Percentiles rank a stretch among this genome's conserved stretches.
phyloP scores from a whole-genome alignment of 2,329 filamentous ascomycete genomes.

The Beauveria bassiana region DNA sequence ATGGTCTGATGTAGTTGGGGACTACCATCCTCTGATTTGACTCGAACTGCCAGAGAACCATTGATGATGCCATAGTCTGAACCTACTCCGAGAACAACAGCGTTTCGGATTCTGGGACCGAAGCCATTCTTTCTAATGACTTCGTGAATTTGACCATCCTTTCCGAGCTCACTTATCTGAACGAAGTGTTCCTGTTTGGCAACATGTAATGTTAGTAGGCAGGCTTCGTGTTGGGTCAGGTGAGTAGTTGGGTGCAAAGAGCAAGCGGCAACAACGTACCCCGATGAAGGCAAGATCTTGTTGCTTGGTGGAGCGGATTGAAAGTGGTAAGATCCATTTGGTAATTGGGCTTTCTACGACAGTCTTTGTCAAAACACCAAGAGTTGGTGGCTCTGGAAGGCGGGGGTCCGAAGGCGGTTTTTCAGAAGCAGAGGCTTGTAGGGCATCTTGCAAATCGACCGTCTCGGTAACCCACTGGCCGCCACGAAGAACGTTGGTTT shows the following conservation, averaged over 20 bases:
- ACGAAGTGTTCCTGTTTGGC: conserved; percentile 64
- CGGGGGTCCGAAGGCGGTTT: conserved; percentile 24
- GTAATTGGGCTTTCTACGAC: conserved; percentile 67
- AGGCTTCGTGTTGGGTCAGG: background rate
- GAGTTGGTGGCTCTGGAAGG: conserved; percentile 37
- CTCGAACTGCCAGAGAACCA: conserved; percentile 13
- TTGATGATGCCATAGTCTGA: conserved; percentile 24
- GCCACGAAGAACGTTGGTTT: conserved; percentile 45
- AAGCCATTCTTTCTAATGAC: conserved; percentile 76
- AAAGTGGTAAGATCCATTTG: conserved; percentile 72
- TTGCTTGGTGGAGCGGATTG: conserved; percentile 57
- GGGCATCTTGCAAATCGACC: conserved; percentile 34
- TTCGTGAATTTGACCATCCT: conserved; percentile 63
- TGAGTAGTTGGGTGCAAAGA: background rate
- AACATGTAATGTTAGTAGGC: conserved; percentile 8
- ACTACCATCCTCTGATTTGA: conserved; percentile 35
- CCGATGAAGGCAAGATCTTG: conserved; percentile 87
- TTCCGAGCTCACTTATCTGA: conserved; percentile 67
- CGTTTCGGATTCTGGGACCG: conserved; percentile 68
- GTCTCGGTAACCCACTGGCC: conserved; percentile 51
- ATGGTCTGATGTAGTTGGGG: conserved; percentile 27
- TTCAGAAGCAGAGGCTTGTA: conserved; percentile 29
- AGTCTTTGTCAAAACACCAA: conserved; percentile 73
- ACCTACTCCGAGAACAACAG: conserved; percentile 61
- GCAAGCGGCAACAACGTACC: conserved; percentile 38